These are phyloP conservation scores for Coemansia sp. DNA, from an alignment of 192 early-diverging fungal genomes.

Conservation along the genomic window DNA sequence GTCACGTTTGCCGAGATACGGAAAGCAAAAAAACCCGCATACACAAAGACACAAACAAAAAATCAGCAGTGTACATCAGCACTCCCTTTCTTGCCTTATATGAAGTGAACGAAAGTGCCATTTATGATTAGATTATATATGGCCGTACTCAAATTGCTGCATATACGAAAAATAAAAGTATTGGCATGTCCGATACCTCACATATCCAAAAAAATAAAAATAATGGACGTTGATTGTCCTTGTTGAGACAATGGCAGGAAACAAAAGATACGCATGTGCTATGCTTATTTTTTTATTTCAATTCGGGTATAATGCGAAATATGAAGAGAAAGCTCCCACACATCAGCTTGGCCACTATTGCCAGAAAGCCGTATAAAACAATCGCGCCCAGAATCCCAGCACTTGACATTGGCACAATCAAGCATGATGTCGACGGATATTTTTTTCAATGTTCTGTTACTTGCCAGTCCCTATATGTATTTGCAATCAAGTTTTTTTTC, in stretches of 20 bases:
- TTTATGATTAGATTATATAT: too few relatives aligned
- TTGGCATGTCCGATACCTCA: background rate
- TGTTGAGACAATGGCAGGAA: background rate
- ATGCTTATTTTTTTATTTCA: constrained; percentile 1
- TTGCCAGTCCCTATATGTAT: background rate
- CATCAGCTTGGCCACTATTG: background rate
- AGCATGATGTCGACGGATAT: background rate
- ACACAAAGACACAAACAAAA: background rate
- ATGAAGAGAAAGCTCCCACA: background rate
- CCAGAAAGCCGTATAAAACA: background rate
- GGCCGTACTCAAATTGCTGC: background rate
- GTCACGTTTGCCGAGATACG: constrained; percentile 2
- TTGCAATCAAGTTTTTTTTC: background rate
- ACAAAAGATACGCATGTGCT: background rate
- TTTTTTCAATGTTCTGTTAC: background rate
- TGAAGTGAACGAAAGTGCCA: background rate
- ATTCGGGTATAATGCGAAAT: background rate
- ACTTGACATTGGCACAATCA: background rate
- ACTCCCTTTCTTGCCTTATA: background rate
- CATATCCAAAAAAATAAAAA: background rate
- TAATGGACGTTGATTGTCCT: background rate
- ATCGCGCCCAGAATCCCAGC: background rate
- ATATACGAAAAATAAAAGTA: background rate
- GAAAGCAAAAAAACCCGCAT: background rate
- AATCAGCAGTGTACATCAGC: background rate